These are phyloP conservation scores for Incumbomyces delicatus DNA, from an alignment of 2,329 filamentous ascomycete species.

Conservation along the genomic window DNA sequence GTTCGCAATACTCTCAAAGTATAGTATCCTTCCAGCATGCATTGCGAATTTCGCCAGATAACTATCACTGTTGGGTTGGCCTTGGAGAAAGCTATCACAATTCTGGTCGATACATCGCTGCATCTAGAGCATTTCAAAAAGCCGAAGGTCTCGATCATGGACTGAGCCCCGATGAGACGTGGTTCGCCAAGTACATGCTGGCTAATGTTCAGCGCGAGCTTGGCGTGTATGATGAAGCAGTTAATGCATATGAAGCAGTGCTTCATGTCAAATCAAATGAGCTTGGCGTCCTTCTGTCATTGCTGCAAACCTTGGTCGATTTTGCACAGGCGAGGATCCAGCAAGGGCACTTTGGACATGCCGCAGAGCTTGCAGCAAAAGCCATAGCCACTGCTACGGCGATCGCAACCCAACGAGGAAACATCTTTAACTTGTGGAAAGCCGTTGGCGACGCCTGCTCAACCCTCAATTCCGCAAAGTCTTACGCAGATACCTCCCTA, in stretches of 20 bases:
- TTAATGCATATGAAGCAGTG: slow-evolving; percentile 65
- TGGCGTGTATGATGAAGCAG: slow-evolving; percentile 78
- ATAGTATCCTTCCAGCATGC: slow-evolving; percentile 89
- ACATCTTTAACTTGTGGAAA: slow-evolving; percentile 94
- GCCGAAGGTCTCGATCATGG: slow-evolving; percentile 65
- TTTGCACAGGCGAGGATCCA: slow-evolving; percentile 67
- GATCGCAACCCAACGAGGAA: slow-evolving; percentile 51
- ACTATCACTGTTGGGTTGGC: slow-evolving; percentile 94
- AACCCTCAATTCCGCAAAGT: slow-evolving; percentile 70
- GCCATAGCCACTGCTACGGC: slow-evolving; percentile 58
- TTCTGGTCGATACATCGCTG: slow-evolving; percentile 87
- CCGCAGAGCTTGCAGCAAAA: slow-evolving; percentile 58
- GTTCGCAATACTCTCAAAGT: slow-evolving; percentile 78
- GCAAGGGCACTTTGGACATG: slow-evolving; percentile 77
- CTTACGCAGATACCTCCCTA: slow-evolving; percentile 55
- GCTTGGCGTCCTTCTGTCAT: slow-evolving; percentile 75
- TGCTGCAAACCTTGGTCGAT: slow-evolving; percentile 82
- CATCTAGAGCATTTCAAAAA: slow-evolving; percentile 79
- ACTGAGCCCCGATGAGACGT: slow-evolving; percentile 57
- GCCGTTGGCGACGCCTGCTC: slow-evolving; percentile 79
- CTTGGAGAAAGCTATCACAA: slow-evolving; percentile 96
- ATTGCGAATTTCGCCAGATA: slow-evolving; percentile 67
- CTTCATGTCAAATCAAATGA: slow-evolving; percentile 59
- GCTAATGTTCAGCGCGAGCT: slow-evolving; percentile 89
- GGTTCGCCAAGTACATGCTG: slow-evolving; percentile 96